A percentile compares a stretch with the other conserved stretches of the same genome.
These are phyloP conservation scores for Kluyveromyces nonfermentans DNA, from an alignment of 805 yeast genomes.

Conservation along the genomic window DNA sequence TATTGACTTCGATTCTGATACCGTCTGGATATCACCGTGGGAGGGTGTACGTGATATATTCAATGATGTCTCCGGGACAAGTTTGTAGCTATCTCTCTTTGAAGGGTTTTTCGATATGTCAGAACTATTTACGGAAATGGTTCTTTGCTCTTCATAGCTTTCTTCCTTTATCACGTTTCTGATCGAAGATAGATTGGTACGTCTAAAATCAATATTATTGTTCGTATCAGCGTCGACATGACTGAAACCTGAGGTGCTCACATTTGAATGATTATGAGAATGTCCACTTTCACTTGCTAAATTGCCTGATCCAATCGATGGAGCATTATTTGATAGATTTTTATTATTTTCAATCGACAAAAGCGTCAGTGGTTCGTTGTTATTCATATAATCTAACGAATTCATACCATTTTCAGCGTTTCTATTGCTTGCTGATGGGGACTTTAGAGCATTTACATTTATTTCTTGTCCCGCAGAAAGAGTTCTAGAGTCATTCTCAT, in stretches of 20 bases:
- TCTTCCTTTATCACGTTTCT: background rate
- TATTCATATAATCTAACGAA: background rate
- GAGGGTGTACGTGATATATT: slow-evolving; percentile 1
- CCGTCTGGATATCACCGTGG: slow-evolving; percentile 1
- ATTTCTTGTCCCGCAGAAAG: background rate
- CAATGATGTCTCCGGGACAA: slow-evolving; percentile 2
- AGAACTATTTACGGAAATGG: background rate
- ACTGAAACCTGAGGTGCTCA: slow-evolving; percentile 6
- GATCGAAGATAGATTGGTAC: background rate
- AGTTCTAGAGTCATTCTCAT: background rate
- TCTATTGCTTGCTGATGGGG: background rate
- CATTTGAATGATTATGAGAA: slow-evolving; percentile 5
- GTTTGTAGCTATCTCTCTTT: background rate
- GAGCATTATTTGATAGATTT: slow-evolving; percentile 9
- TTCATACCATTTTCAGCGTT: background rate
- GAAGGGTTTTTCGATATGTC: background rate
- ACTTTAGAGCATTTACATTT: background rate
- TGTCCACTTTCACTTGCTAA: slow-evolving; percentile 14
- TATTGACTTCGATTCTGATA: slow-evolving; percentile 10
- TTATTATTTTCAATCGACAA: slow-evolving; percentile 8
- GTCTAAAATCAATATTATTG: background rate
- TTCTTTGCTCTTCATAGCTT: background rate
- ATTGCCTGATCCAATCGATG: slow-evolving; percentile 15
- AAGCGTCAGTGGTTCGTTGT: slow-evolving; percentile 10
- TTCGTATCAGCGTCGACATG: background rate